phyloP scores from a whole-genome alignment of 1,284 basidiomycete genomes.

The Ganoderma resinaceum region DNA sequence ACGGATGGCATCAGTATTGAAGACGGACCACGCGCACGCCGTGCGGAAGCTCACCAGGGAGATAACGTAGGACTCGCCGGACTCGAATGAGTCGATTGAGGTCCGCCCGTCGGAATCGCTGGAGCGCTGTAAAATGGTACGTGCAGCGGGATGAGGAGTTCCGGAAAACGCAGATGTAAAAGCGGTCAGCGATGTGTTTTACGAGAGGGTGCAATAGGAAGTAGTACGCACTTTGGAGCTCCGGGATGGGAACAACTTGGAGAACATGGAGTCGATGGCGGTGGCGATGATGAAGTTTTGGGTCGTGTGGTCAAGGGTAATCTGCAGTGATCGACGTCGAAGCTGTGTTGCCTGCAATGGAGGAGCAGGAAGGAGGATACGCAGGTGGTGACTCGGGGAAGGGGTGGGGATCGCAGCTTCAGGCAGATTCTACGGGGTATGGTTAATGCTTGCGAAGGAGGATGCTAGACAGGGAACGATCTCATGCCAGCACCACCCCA shows the following conservation, averaged over 20 bases:
- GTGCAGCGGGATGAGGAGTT: background rate
- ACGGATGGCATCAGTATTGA: background rate
- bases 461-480: constrained; percentile 3
- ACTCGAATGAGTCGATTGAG: constrained; percentile 25
- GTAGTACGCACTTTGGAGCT: constrained; percentile 26
- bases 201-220: background rate
- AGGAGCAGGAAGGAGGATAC: background rate
- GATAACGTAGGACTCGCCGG: constrained; percentile 25
- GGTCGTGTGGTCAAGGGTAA: background rate
- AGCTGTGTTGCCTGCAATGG: background rate
- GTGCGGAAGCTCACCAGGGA: constrained; percentile 20
- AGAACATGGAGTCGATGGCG: constrained; percentile 20
- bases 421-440: background rate
- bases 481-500: constrained; percentile 7
- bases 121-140: constrained; percentile 17
- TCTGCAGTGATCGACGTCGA: background rate
- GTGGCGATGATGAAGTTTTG: background rate
- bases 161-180: background rate
- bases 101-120: constrained; percentile 18
- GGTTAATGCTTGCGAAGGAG: constrained; percentile 6
- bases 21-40: background rate
- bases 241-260: constrained; percentile 26
- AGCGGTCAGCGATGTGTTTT: background rate
- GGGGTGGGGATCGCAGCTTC: background rate
- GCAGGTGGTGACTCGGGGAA: background rate